Evolutionary conservation across 495 filamentous ascomycete species (phyloP).

Genomic region (Aspergillus indologenus): DNA sequence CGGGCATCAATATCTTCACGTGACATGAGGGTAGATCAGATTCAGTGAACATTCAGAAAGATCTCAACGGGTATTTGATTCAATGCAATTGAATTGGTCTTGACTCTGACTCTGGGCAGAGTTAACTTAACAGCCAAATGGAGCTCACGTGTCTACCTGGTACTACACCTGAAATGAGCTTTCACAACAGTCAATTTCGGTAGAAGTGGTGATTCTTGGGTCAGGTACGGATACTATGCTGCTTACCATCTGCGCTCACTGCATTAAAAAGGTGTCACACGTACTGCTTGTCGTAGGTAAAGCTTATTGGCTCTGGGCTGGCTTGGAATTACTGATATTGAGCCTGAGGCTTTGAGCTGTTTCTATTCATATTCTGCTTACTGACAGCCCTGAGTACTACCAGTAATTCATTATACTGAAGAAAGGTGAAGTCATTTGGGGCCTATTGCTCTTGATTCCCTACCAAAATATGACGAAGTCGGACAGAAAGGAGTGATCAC

Average conservation of each 20-base stretch:
- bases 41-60: neutral
- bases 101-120: neutral
- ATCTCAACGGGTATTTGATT: too few relatives aligned
- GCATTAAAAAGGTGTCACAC: neutral
- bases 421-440: neutral
- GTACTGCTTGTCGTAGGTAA: too few relatives aligned
- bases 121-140: too few relatives aligned
- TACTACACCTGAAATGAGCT: neutral
- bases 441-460: too few relatives aligned
- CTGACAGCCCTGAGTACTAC: too few relatives aligned
- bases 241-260: neutral
- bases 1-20: neutral
- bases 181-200: neutral
- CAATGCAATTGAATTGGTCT: neutral
- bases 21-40: neutral
- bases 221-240: neutral
- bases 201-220: neutral
- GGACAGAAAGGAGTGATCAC: neutral
- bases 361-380: too few relatives aligned
- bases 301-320: too few relatives aligned
- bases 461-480: neutral
- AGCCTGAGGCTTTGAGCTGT: too few relatives aligned
- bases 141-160: too few relatives aligned
- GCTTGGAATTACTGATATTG: too few relatives aligned
- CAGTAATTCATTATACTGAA: neutral